A percentile compares a stretch with the other conserved stretches of the same genome.
phyloP scores from a whole-genome alignment of 108 stramenopile genomes.

The Pseudonitzschia delicatissima region DNA sequence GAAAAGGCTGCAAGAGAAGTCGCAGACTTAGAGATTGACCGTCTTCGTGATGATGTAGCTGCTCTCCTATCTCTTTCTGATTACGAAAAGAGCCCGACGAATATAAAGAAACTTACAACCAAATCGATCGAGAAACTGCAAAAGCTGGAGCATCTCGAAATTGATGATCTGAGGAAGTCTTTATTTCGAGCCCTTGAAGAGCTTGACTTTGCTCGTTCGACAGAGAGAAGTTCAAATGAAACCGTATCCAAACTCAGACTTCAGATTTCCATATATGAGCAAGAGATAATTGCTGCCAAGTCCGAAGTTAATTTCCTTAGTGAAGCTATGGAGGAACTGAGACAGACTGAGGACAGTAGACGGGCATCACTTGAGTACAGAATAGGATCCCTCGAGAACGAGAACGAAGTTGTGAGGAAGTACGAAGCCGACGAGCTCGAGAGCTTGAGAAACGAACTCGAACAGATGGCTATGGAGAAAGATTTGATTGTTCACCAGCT shows the following conservation, averaged over 20 bases:
- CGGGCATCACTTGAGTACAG: slow-evolving; percentile 68
- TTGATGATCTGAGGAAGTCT: slow-evolving; percentile 57
- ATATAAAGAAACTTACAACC: slow-evolving; percentile 53
- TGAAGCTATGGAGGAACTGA: slow-evolving; percentile 69
- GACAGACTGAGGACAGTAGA: slow-evolving; percentile 52
- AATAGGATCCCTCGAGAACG: slow-evolving; percentile 67
- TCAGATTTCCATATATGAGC: slow-evolving; percentile 62
- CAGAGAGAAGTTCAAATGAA: slow-evolving; percentile 64
- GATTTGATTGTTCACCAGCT: slow-evolving; percentile 63
- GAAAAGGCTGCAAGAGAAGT: slow-evolving; percentile 48
- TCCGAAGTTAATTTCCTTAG: slow-evolving; percentile 61
- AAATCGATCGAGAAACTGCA: slow-evolving; percentile 57
- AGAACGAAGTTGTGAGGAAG: slow-evolving; percentile 45
- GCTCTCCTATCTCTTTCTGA: slow-evolving; percentile 59
- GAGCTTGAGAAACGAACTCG: slow-evolving; percentile 57
- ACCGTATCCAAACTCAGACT: slow-evolving; percentile 51
- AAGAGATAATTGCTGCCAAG: slow-evolving; percentile 71
- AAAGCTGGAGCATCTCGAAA: slow-evolving; percentile 61
- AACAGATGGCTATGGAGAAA: slow-evolving; percentile 57
- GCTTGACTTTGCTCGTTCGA: slow-evolving; percentile 52
- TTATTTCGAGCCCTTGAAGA: slow-evolving; percentile 58
- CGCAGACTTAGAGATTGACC: slow-evolving; percentile 52
- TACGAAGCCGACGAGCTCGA: slow-evolving; percentile 56
- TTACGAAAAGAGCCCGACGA: slow-evolving; percentile 33
- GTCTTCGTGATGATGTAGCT: slow-evolving; percentile 62